Base-by-base conservation (phyloP, 1,139 yeast species). In the Lodderomyces metapsilosis region DNA sequence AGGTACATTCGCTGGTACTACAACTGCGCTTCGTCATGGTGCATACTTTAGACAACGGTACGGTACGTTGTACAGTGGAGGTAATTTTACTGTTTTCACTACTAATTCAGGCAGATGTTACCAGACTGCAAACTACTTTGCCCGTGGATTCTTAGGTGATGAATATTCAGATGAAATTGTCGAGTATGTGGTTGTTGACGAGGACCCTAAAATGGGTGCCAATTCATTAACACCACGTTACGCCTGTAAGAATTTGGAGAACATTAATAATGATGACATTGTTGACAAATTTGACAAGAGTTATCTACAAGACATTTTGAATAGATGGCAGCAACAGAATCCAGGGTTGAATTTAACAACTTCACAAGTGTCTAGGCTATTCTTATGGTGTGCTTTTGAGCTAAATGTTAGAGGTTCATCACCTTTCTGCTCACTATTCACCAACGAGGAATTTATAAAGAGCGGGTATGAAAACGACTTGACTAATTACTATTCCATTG, bases 331-430 rank as follows among this genome's bases (percentile, higher is more conserved):
- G 41, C 53, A 55, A 42, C 60, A 41, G 13, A 57, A 57, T 38
- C 61, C 60, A 2, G 49, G 51, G 16, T 64, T 74, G 41, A 62
- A 70, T 49, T 54, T 78, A 12, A 66, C 70, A 3, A 51, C 61
- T 6, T 43, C 49, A 9, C 82, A 82, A 46, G 67, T 79, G 23
- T 53, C 55, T 36, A 52, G 58, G 33, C 49, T 78, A 50, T 61
- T 73, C 48, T 59, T 62, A 33, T 62, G 75, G 62, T 78, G 84
- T 59, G 80, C 81, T 1, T 81, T 66, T 57, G 85, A 78, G 52
- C 52, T 78, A 45, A 76, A 77, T 49, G 77, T 71, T 15, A 61
- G 59, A 25, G 84, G 82, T 2, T 41, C 56, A 8, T 66, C 80
- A 6, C 68, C 69, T 5, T 67, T 79, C 40, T 75, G 83, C 53